Evolutionary conservation across 2,329 filamentous ascomycete species (phyloP), one percentile per base, ranked within the genome.

Genomic region (Aciculosporium take): DNA sequence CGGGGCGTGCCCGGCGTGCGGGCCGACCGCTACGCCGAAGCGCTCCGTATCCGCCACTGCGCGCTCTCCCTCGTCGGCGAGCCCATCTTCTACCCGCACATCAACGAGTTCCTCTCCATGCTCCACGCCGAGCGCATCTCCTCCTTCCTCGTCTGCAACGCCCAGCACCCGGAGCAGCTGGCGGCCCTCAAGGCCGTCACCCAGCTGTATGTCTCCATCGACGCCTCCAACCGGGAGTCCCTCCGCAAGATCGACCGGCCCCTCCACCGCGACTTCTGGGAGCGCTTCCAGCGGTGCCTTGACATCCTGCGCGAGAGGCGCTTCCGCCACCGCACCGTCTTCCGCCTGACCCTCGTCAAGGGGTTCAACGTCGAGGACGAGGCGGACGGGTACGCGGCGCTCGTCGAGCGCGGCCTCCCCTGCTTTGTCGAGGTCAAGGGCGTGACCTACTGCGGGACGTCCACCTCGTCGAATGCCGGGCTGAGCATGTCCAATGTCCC

Each of bases 321-420:
- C 31, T 81, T 84, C 66, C 72, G 79, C 41, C 89, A 95, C 58
- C 80, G 89, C 41, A 96, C 91, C 5, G 91, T 96, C 4, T 96
- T 94, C 69, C 79, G 91, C 2, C 72, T 96, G 3, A 96, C 89
- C 0, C 78, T 98, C 2, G 91, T 96, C 56, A 96, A 96, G 65
- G 89, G 88, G 3, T 96, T 98, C 73, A 96, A 98, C 58, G 78
- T 96, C 48, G 89, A 94, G 20, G 88, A 94, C 51, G 91, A 95
- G 61, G 86, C 81, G 5, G 74, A 81, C 49, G 89, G 89, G 4
- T 96, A 98, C 55, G 89, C 89, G 0, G 79, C 85, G 53, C 76
- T 96, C 1, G 83, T 96, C 15, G 84, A 88, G 56, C 78, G 79
- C 49, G 88, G 83, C 0, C 69, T 94, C 18, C 89, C 89, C 0